A percentile compares a stretch with the other conserved stretches of the same genome.
These are phyloP conservation scores for Phytophthora kernoviae DNA, from an alignment of 352 stramenopile genomes.

Conservation along the genomic window DNA sequence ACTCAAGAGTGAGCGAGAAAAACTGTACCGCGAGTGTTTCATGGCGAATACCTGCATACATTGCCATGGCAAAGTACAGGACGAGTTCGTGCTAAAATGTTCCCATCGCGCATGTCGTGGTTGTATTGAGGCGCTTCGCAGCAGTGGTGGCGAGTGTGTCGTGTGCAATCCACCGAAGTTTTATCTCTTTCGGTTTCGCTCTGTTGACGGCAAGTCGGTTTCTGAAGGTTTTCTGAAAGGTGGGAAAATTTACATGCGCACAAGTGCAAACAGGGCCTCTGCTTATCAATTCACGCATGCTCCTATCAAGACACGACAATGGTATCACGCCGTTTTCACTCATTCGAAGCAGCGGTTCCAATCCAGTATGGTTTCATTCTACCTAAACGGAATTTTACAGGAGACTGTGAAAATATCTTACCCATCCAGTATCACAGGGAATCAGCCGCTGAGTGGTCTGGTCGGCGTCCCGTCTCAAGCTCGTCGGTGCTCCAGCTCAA, in stretches of 20 bases:
- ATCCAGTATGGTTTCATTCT: constrained; percentile 63
- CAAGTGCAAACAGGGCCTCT: constrained; percentile 44
- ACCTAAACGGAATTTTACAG: constrained; percentile 66
- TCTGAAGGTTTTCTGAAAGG: constrained; percentile 72
- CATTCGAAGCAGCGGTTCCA: constrained; percentile 76
- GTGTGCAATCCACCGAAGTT: constrained; percentile 79
- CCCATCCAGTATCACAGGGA: constrained; percentile 52
- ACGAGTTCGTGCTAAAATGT: constrained; percentile 70
- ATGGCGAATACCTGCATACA: constrained; percentile 65
- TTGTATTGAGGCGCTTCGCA: constrained; percentile 61
- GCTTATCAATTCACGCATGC: constrained; percentile 64
- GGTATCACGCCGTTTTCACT: constrained; percentile 63
- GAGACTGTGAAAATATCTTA: constrained; percentile 78
- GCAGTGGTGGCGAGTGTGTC: constrained; percentile 63
- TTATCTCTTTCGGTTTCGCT: constrained; percentile 75
- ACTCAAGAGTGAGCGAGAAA: constrained; percentile 65
- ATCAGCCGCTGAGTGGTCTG: constrained; percentile 62
- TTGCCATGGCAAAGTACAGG: constrained; percentile 45
- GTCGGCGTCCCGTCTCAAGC: constrained; percentile 65
- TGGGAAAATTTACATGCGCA: constrained; percentile 69
- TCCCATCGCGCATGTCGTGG: constrained; percentile 62
- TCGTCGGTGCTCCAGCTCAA: constrained; percentile 39
- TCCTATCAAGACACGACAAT: constrained; percentile 40
- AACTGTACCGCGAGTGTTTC: constrained; percentile 62
- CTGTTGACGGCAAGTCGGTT: constrained; percentile 68